Conservation (phyloP, 768 basidiomycete genomes). For the Tremella fuciformis region DNA sequence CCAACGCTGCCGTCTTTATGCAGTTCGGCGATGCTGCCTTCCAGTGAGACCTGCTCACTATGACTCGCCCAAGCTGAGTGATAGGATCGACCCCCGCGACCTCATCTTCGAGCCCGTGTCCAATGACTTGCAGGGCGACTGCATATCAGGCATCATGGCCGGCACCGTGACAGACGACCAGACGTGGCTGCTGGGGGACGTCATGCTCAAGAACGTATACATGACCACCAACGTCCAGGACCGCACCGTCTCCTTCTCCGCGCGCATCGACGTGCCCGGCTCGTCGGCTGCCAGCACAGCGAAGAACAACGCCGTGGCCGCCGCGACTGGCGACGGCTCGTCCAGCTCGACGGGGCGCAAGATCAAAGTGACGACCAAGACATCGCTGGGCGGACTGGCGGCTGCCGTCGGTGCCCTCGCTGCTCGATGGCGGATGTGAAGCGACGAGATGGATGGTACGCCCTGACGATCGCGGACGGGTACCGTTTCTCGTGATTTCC, state of each 20-base stretch:
- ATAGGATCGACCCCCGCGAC: slow-evolving; percentile 27
- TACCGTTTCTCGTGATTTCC: too few relatives aligned
- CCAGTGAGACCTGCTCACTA: slow-evolving; percentile 64
- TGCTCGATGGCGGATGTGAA: too few relatives aligned
- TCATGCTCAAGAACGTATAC: slow-evolving; percentile 40
- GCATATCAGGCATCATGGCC: slow-evolving; percentile 67
- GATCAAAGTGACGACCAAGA: too few relatives aligned
- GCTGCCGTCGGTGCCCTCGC: too few relatives aligned
- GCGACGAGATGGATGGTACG: too few relatives aligned
- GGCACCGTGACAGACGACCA: slow-evolving; percentile 61
- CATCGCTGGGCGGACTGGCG: too few relatives aligned
- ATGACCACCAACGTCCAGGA: slow-evolving; percentile 35
- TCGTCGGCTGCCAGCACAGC: slow-evolving; percentile 4
- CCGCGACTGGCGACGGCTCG: too few relatives aligned
- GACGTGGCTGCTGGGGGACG: slow-evolving; percentile 65
- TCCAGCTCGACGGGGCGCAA: too few relatives aligned
- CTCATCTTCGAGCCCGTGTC: slow-evolving; percentile 23
- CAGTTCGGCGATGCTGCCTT: slow-evolving; percentile 63
- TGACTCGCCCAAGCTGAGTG: neutral
- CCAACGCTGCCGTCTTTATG: slow-evolving; percentile 59
- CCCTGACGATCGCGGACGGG: too few relatives aligned
- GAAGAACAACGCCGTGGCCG: neutral
- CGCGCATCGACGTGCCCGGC: slow-evolving; percentile 23
- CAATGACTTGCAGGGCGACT: slow-evolving; percentile 46
- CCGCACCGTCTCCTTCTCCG: slow-evolving; percentile 32